Evolutionary conservation across 805 yeast species (phyloP).

Genomic region (Candida nemodendra): DNA sequence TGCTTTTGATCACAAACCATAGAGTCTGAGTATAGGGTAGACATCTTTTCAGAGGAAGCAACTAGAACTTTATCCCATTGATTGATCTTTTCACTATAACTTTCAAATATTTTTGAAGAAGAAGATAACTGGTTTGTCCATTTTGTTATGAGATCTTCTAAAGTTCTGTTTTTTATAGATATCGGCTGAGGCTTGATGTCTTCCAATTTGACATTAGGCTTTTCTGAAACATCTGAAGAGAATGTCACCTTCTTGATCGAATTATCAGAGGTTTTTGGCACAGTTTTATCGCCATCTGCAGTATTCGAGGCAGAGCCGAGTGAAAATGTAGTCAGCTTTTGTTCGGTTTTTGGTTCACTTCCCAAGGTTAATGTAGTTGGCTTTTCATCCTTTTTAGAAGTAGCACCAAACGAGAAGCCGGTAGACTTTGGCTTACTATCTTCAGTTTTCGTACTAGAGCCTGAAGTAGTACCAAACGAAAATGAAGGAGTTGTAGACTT

Average conservation of each 20-base stretch:
- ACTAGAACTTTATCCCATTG: conserved; percentile 86
- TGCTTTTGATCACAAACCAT: conserved; percentile 83
- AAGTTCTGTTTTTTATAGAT: conserved; percentile 82
- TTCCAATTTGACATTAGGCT: conserved; percentile 41
- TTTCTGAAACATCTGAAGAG: conserved; percentile 30
- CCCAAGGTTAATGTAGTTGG: conserved; percentile 9
- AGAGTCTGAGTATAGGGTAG: conserved; percentile 73
- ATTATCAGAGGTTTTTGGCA: conserved; percentile 12
- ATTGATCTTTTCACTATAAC: conserved; percentile 70
- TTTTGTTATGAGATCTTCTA: conserved; percentile 87
- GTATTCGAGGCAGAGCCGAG: conserved; percentile 15
- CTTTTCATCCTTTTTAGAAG: background rate
- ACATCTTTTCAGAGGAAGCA: conserved; percentile 80
- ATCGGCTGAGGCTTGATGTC: conserved; percentile 65
- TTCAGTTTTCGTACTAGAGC: conserved; percentile 10
- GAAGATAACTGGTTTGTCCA: conserved; percentile 87
- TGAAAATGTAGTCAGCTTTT: conserved; percentile 5
- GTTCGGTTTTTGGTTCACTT: conserved; percentile 10
- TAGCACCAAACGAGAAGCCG: conserved; percentile 5
- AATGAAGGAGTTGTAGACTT: conserved; percentile 14
- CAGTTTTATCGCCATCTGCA: background rate
- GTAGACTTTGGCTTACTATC: conserved; percentile 3
- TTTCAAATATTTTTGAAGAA: conserved; percentile 70
- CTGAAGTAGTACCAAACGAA: conserved; percentile 18
- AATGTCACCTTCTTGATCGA: conserved; percentile 27